Conservation (phyloP, 345 rosid species). For the Euphorbia lathyris region DNA sequence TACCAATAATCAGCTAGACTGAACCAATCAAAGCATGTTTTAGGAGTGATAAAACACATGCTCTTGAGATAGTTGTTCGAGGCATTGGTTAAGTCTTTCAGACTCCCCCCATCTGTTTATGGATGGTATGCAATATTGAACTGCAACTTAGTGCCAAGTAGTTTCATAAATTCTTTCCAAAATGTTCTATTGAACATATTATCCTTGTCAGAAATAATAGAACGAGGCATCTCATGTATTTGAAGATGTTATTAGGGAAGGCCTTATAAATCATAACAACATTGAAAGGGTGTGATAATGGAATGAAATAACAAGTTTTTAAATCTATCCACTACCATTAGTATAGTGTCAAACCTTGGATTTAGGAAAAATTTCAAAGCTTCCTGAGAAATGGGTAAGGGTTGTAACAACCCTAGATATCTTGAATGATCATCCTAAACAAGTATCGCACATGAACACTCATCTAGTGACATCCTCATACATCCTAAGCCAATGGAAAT, state of each 20-base stretch:
- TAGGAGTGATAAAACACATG: neutral
- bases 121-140: neutral
- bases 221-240: neutral
- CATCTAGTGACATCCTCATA: neutral
- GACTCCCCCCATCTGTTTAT: neutral
- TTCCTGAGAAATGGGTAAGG: neutral
- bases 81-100: neutral
- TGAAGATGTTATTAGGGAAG: no score
- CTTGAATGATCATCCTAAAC: neutral
- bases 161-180: neutral
- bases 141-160: neutral
- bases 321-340: no score
- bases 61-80: neutral
- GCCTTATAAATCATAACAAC: no score
- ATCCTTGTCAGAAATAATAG: neutral
- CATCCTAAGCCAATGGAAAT: no score
- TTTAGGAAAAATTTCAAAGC: neutral
- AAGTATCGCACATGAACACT: neutral
- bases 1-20: neutral
- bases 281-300: no score
- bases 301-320: no score
- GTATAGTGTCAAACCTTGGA: neutral
- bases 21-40: neutral
- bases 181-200: neutral
- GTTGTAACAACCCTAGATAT: neutral